Conservation (phyloP, 2,329 filamentous ascomycete species). For the Aspergillus sp. region DNA sequence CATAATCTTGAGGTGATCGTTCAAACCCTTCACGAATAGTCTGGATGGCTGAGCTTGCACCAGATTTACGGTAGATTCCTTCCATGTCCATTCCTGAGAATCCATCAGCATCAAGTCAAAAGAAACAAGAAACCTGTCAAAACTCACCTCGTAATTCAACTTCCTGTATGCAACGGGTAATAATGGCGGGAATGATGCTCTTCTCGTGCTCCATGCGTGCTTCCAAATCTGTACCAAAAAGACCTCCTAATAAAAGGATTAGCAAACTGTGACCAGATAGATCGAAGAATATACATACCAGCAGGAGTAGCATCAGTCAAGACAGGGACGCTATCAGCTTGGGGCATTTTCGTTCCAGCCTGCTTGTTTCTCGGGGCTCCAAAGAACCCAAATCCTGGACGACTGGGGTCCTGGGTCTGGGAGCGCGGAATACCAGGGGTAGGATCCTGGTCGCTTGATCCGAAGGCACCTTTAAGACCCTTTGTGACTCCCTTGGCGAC, state of each 20-base stretch:
- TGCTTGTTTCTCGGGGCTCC: constrained; percentile 44
- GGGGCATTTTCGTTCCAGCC: constrained; percentile 34
- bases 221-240: constrained; percentile 87
- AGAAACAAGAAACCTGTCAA: not conserved
- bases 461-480: constrained; percentile 87
- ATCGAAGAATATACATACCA: constrained; percentile 27
- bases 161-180: constrained; percentile 92
- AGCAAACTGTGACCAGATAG: constrained; percentile 1
- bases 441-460: constrained; percentile 54
- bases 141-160: constrained; percentile 75
- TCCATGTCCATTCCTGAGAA: constrained; percentile 76
- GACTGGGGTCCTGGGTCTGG: constrained; percentile 40
- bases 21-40: constrained; percentile 89
- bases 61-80: constrained; percentile 96
- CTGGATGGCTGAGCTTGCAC: constrained; percentile 86
- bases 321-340: constrained; percentile 40
- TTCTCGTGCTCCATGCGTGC: constrained; percentile 85
- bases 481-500: constrained; percentile 93
- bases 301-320: constrained; percentile 32
- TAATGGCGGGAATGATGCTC: constrained; percentile 81
- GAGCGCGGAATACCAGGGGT: constrained; percentile 29
- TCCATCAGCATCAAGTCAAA: constrained; percentile 9
- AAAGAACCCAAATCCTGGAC: constrained; percentile 70
- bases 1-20: constrained; percentile 67
- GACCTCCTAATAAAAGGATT: constrained; percentile 33